phyloP scores from a whole-genome alignment of 148 eudicot species.

The Persicaria tinctoria region DNA sequence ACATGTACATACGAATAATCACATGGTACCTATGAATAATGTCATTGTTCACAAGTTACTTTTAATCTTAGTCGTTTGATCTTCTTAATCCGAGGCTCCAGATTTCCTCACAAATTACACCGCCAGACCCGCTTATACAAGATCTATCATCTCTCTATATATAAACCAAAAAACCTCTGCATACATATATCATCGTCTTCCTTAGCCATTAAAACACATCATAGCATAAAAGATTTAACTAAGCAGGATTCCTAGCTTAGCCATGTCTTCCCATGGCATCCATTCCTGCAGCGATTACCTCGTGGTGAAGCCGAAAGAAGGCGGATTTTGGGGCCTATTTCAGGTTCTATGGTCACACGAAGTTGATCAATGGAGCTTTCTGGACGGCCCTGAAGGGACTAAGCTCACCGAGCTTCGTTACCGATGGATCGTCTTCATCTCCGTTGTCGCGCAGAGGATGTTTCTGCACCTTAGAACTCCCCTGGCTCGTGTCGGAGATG shows the following conservation, averaged over 20 bases:
- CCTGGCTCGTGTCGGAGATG: background rate
- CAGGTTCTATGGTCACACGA: slow-evolving; percentile 1
- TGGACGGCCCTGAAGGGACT: background rate
- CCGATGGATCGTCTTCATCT: slow-evolving; percentile 11
- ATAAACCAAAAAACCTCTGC: too few species aligned
- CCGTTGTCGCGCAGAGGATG: slow-evolving; percentile 4
- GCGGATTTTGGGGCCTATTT: background rate
- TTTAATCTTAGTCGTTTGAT: too few species aligned
- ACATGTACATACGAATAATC: too few species aligned
- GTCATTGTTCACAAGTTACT: too few species aligned
- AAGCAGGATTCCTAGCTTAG: background rate
- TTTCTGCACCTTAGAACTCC: background rate
- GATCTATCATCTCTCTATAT: too few species aligned
- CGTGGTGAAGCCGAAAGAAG: background rate
- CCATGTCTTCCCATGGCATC: background rate
- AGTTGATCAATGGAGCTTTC: background rate
- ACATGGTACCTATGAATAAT: too few species aligned
- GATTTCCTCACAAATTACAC: too few species aligned
- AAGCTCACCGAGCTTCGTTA: background rate
- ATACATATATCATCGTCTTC: too few species aligned
- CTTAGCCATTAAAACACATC: too few species aligned
- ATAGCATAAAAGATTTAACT: too few species aligned
- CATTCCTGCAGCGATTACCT: background rate
- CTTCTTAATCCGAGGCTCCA: too few species aligned
- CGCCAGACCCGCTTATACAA: too few species aligned